phyloP scores from a whole-genome alignment of 2,329 filamentous ascomycete genomes.

The Ophiosphaerella herpotricha region DNA sequence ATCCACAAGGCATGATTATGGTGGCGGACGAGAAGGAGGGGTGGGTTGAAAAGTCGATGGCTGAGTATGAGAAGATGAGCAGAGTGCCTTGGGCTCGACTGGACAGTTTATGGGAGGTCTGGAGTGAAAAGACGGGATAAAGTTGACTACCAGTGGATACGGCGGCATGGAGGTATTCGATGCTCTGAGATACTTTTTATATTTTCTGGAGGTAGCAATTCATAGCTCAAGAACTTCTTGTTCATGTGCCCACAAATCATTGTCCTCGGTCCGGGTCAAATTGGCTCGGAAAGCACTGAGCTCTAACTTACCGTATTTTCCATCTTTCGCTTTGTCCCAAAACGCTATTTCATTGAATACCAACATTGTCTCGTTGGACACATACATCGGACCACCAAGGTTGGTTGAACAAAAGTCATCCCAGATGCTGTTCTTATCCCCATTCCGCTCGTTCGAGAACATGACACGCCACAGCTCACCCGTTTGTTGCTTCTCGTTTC shows the following conservation, averaged over 20 bases:
- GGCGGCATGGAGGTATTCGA: neutral
- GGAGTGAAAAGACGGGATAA: conserved; percentile 12
- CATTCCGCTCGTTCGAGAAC: conserved; percentile 15
- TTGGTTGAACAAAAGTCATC: conserved; percentile 46
- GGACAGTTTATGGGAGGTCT: conserved; percentile 19
- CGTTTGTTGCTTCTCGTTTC: conserved; percentile 25
- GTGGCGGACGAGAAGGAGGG: conserved; percentile 29
- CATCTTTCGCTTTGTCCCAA: conserved; percentile 31
- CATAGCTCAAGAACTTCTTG: conserved; percentile 14
- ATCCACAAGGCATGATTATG: conserved; percentile 16
- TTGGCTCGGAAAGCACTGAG: conserved; percentile 40
- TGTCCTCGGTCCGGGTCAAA: conserved; percentile 15
- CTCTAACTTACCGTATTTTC: conserved; percentile 30
- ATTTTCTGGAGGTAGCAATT: neutral
- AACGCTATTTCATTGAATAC: conserved; percentile 43
- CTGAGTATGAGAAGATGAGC: conserved; percentile 15
- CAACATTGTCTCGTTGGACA: conserved; percentile 19
- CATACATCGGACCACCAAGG: conserved; percentile 40
- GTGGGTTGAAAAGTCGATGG: conserved; percentile 22
- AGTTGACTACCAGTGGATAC: conserved; percentile 15
- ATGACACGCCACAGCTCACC: conserved; percentile 46
- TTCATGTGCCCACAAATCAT: neutral
- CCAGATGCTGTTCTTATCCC: conserved; percentile 22
- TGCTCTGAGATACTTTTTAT: too few species aligned
- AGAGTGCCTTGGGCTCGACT: conserved; percentile 14